Evolutionary conservation across 768 basidiomycete species (phyloP).

Genomic region (Fistulinella prunicolor): DNA sequence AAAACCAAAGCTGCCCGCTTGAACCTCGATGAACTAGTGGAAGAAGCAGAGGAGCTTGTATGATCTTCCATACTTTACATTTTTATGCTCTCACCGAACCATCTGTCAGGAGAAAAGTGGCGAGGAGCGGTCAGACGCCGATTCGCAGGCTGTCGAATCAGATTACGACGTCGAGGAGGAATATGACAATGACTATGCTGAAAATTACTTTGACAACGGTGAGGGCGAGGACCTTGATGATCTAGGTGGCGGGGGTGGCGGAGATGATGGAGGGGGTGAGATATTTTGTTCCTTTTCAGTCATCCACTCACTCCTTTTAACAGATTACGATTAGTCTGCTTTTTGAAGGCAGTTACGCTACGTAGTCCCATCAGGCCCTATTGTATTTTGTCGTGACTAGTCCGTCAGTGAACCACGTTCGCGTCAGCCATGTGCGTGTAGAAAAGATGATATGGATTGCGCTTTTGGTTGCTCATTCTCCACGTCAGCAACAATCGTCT

Average conservation of each 20-base stretch:
- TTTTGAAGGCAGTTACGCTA: constrained; percentile 1
- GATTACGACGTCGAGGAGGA: constrained; percentile 90
- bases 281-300: neutral
- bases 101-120: constrained; percentile 60
- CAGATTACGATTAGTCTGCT: constrained; percentile 28
- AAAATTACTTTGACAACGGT: constrained; percentile 90
- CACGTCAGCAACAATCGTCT: neutral
- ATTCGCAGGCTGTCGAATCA: constrained; percentile 60
- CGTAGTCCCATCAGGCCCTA: neutral
- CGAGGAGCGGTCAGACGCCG: constrained; percentile 65
- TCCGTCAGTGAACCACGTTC: neutral
- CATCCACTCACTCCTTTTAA: neutral
- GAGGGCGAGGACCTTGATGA: constrained; percentile 81
- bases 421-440: neutral
- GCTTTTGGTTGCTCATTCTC: neutral
- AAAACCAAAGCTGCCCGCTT: constrained; percentile 40
- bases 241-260: constrained; percentile 65
- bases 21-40: constrained; percentile 66
- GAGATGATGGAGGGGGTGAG: constrained; percentile 58
- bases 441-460: neutral
- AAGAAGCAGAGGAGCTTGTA: constrained; percentile 62
- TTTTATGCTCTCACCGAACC: neutral
- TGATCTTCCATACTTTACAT: constrained; percentile 1
- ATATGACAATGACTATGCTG: constrained; percentile 88
- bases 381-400: neutral